Percentiles rank a stretch among this genome's conserved stretches.
These are phyloP conservation scores for Glarea lozoyensis DNA, from an alignment of 495 filamentous ascomycete species.

Conservation along the genomic window DNA sequence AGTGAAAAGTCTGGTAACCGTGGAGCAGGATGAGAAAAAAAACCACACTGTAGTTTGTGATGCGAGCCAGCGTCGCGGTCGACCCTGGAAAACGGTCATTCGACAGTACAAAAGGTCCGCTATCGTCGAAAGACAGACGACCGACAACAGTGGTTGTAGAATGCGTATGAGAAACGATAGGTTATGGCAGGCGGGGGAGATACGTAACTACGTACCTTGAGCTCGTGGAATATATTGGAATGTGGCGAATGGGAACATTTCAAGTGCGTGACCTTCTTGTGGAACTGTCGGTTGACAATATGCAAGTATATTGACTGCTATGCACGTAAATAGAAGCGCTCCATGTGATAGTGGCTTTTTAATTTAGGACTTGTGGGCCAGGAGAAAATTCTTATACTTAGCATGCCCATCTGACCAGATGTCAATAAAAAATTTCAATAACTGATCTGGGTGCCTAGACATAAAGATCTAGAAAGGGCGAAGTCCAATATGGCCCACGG, in stretches of 20 bases:
- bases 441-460: neutral
- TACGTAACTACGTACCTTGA: neutral
- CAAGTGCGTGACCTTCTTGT: constrained; percentile 2
- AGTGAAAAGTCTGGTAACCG: constrained; percentile 2
- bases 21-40: neutral
- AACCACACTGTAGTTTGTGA: no score
- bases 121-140: no score
- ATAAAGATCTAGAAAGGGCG: constrained; percentile 6
- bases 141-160: no score
- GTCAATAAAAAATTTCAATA: neutral
- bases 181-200: neutral
- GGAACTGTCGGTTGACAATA: neutral
- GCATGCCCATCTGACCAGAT: constrained; percentile 9
- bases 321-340: constrained; percentile 2
- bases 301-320: neutral
- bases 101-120: no score
- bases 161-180: neutral
- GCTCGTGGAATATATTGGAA: constrained; percentile 4
- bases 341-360: constrained; percentile 8
- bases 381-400: neutral
- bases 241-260: constrained; percentile 2
- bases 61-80: no score
- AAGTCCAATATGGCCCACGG: constrained; percentile 16
- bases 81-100: no score
- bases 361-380: constrained; percentile 7